Evolutionary conservation across 306 rosid genomes (phyloP).

Genomic region (Dalbergia oliveri): DNA sequence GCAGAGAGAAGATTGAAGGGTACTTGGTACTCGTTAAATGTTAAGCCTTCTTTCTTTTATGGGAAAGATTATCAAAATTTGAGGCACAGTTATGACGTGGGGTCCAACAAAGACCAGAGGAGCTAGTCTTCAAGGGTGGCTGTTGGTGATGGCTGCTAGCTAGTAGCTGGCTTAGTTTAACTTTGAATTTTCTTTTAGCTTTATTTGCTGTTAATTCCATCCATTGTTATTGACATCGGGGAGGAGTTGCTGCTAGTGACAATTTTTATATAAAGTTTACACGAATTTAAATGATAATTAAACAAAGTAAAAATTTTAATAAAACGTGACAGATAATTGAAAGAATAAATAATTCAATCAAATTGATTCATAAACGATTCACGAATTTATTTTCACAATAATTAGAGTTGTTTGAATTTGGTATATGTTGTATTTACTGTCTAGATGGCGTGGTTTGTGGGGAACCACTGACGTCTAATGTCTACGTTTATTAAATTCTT

Average conservation of each 20-base stretch:
- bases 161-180: neutral
- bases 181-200: constrained; percentile 21
- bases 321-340: neutral
- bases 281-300: neutral
- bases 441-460: constrained; percentile 61
- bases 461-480: constrained; percentile 55
- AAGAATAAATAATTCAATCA: neutral
- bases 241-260: neutral
- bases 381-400: no score
- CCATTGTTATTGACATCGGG: constrained; percentile 36
- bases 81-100: constrained; percentile 43
- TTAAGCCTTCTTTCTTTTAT: constrained; percentile 9
- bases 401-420: no score
- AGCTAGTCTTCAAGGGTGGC: constrained; percentile 38
- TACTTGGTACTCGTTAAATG: constrained; percentile 27
- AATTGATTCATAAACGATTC: neutral
- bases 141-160: constrained; percentile 38
- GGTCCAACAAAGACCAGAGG: constrained; percentile 51
- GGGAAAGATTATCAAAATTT: constrained; percentile 24
- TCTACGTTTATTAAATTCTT: constrained; percentile 21
- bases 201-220: constrained; percentile 36
- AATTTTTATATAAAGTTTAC: no score
- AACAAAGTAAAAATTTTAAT: neutral
- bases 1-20: constrained; percentile 4
- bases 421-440: constrained; percentile 21